Evolutionary conservation across 192 early-diverging fungal species (phyloP), one percentile per base, ranked within the genome.

Genomic region (Mortierella antarctica): DNA sequence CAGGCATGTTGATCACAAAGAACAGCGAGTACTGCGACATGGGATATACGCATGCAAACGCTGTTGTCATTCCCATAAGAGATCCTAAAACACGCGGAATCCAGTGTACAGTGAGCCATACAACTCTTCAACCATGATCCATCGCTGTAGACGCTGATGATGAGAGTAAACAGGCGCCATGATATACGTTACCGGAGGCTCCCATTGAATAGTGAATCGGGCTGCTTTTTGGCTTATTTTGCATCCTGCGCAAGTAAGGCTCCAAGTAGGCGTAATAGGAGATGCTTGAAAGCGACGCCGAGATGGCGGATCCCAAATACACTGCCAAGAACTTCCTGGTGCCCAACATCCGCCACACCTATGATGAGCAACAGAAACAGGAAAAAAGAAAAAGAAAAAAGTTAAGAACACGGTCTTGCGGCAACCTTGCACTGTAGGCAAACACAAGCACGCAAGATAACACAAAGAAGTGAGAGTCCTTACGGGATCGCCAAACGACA

Each of bases 1-100:
- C 87, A 14, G 85, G 85, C 85, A 88, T 88, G 47, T 82, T 85
- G 53, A 86, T 73, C 7, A 88, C 74, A 55, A 88, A 88, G 57
- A 88, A 88, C 23, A 88, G 42, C 1, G 86, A 69, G 45, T 84
- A 88, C 6, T 72, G 78, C 3, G 87, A 78, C 63, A 57, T 50
- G n/a, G 87, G 87, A 62, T 71, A 57, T 2, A 79, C 69, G 21
- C 76, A 79, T 0, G 87, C 87, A 66, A 83, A 86, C 10, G 86
- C 82, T 0, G 87, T 85, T 3, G 85, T 86, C 12, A 88, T 78
- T 6, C 87, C 87, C 85, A 86, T 88, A 12, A 79, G 52, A 7
- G 76, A 42, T 17, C 31, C 31, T 31, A 31, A 31, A 31, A 31
- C 1, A 31, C 31, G 31, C 31, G n/a, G 10, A 11, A 7, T 59